Conservation (phyloP, 495 filamentous ascomycete genomes). For the Penicillium waksmanii region DNA sequence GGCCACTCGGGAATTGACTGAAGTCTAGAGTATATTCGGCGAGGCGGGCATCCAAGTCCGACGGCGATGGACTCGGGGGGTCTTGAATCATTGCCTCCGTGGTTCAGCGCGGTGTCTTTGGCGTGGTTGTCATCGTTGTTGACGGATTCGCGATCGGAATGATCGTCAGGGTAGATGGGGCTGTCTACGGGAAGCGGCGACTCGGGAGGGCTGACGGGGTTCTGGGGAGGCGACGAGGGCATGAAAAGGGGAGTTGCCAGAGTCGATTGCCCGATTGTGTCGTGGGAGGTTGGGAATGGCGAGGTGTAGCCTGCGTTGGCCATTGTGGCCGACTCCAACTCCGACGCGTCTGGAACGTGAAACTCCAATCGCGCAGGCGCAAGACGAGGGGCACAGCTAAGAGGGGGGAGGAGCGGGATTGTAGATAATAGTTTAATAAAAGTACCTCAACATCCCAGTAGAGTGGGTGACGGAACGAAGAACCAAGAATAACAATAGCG, state of each 20-base stretch:
- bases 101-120: background rate
- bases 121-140: slow-evolving; percentile 15
- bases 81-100: background rate
- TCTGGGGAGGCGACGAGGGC: slow-evolving; percentile 40
- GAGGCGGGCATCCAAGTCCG: slow-evolving; percentile 47
- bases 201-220: slow-evolving; percentile 22
- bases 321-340: slow-evolving; percentile 23
- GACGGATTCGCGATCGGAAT: slow-evolving; percentile 12
- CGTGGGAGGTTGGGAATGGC: slow-evolving; percentile 48
- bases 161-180: slow-evolving; percentile 21
- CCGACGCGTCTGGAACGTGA: slow-evolving; percentile 27
- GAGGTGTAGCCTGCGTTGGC: slow-evolving; percentile 43
- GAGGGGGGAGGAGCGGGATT: background rate
- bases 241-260: slow-evolving; percentile 46
- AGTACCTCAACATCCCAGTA: background rate
- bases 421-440: background rate
- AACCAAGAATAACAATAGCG: slow-evolving; percentile 25
- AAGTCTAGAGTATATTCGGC: slow-evolving; percentile 54
- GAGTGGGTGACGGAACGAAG: background rate
- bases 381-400: background rate
- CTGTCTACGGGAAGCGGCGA: slow-evolving; percentile 33
- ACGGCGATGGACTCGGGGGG: slow-evolving; percentile 6
- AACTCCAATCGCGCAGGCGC: background rate
- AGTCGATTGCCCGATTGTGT: slow-evolving; percentile 50
- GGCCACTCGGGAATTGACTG: slow-evolving; percentile 46